A percentile compares a stretch with the other conserved stretches of the same genome.
Conservation (phyloP, 495 filamentous ascomycete species). For the Trichoderma reesei region DNA sequence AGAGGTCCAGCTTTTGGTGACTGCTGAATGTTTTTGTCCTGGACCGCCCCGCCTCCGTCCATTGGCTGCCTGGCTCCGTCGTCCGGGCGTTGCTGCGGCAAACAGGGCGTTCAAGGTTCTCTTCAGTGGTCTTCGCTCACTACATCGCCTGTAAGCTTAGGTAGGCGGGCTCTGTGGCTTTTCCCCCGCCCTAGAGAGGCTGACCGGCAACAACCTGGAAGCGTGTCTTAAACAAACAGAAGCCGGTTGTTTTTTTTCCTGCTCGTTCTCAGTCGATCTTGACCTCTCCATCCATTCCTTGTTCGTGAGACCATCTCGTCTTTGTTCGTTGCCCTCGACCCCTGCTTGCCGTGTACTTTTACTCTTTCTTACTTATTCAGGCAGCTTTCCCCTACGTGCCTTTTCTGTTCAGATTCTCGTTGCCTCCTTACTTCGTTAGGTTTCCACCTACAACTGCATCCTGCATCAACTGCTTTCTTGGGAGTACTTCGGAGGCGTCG, state of each 20-base stretch:
- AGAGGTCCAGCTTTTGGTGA: not conserved
- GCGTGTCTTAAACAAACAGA: not conserved
- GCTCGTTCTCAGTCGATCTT: not conserved
- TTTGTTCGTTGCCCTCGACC: not conserved
- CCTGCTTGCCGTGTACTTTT: not conserved
- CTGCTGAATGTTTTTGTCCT: not conserved
- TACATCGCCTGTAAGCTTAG: not conserved
- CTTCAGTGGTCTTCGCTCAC: not conserved
- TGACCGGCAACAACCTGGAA: not conserved
- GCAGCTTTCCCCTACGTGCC: not conserved
- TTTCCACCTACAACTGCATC: not conserved
- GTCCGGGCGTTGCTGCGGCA: conserved; percentile 4
- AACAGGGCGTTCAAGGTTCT: not conserved
- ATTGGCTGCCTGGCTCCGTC: not conserved
- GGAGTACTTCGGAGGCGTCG: not conserved
- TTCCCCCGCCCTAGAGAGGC: not conserved
- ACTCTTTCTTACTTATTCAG: not conserved
- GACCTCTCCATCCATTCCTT: not conserved
- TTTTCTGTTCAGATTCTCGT: not conserved
- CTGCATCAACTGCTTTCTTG: not conserved
- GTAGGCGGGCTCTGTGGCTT: not conserved
- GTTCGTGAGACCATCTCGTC: not conserved
- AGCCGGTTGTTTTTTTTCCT: not conserved
- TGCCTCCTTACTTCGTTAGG: not conserved
- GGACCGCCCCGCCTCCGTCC: not conserved